Percentiles rank a stretch among this genome's conserved stretches.
These are phyloP conservation scores for Globisporangium cystogenes DNA, from an alignment of 352 stramenopile genomes.

Conservation along the genomic window DNA sequence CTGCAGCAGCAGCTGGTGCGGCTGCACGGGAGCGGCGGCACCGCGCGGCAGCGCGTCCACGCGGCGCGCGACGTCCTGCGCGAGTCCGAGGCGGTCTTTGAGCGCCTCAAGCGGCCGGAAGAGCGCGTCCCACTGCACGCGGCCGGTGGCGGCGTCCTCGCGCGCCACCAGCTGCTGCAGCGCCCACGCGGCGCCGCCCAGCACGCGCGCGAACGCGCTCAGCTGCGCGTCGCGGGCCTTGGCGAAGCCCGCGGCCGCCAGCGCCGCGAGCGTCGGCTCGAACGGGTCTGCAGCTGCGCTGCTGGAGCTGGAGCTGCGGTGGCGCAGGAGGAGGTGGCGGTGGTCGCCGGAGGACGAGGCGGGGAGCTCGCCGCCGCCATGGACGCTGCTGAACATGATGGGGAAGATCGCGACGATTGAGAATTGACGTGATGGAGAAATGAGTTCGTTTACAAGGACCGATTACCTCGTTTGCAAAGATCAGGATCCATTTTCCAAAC, in stretches of 20 bases:
- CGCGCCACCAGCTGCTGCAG: conserved; percentile 51
- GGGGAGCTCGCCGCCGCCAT: too few relatives aligned
- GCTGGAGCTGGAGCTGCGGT: too few relatives aligned
- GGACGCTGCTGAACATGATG: too few relatives aligned
- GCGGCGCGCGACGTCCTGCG: conserved; percentile 46
- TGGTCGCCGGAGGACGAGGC: too few relatives aligned
- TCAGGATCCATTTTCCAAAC: too few relatives aligned
- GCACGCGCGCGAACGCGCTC: conserved; percentile 57
- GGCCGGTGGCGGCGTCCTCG: conserved; percentile 28
- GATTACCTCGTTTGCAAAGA: too few relatives aligned
- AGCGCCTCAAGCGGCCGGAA: conserved; percentile 64
- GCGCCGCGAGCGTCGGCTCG: conserved; percentile 19
- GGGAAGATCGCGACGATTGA: too few relatives aligned
- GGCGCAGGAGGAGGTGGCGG: too few relatives aligned
- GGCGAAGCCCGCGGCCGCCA: conserved; percentile 34
- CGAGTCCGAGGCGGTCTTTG: conserved; percentile 58
- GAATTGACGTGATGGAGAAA: too few relatives aligned
- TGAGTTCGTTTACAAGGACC: too few relatives aligned
- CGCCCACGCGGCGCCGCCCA: conserved; percentile 54
- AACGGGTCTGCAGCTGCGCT: conserved; percentile 15
- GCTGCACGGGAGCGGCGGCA: conserved; percentile 36
- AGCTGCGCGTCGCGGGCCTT: conserved; percentile 33
- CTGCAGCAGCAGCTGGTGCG: conserved; percentile 72
- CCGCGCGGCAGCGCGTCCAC: conserved; percentile 31
- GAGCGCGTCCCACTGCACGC: conserved; percentile 63